phyloP scores from a whole-genome alignment of 495 filamentous ascomycete species.

The Talaromyces ruber region DNA sequence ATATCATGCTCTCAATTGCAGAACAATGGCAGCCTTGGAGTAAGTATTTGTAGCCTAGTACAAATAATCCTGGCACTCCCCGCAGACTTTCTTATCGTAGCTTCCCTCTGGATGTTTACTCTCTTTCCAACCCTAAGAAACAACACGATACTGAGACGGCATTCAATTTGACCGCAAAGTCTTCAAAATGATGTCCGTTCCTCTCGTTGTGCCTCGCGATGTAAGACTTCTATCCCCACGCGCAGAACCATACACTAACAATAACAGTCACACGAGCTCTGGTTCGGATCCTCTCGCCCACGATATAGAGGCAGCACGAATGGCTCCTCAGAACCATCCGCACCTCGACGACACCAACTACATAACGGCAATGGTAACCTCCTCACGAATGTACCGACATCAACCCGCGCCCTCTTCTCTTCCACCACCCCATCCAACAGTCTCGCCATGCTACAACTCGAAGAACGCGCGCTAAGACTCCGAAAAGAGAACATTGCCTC shows the following conservation, averaged over 20 bases:
- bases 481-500: slow-evolving; percentile 65
- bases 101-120: neutral
- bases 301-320: slow-evolving; percentile 14
- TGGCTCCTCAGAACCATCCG: slow-evolving; percentile 17
- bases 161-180: neutral
- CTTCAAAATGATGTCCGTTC: slow-evolving; percentile 51
- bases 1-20: too few relatives aligned
- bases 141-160: neutral
- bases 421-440: slow-evolving; percentile 20
- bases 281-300: slow-evolving; percentile 52
- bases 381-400: neutral
- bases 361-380: slow-evolving; percentile 6
- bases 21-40: too few relatives aligned
- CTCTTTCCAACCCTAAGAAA: neutral
- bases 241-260: slow-evolving; percentile 1
- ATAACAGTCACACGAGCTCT: slow-evolving; percentile 58
- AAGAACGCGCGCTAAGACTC: slow-evolving; percentile 58
- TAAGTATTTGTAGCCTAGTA: too few relatives aligned
- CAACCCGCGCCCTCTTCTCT: slow-evolving; percentile 18
- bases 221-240: slow-evolving; percentile 36
- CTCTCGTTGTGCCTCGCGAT: slow-evolving; percentile 61
- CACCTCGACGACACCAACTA: slow-evolving; percentile 1
- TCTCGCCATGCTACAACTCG: slow-evolving; percentile 53
- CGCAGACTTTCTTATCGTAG: neutral
- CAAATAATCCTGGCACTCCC: neutral